Conservation (phyloP, 164 flowering plant species). For the Stephania cephalantha region DNA sequence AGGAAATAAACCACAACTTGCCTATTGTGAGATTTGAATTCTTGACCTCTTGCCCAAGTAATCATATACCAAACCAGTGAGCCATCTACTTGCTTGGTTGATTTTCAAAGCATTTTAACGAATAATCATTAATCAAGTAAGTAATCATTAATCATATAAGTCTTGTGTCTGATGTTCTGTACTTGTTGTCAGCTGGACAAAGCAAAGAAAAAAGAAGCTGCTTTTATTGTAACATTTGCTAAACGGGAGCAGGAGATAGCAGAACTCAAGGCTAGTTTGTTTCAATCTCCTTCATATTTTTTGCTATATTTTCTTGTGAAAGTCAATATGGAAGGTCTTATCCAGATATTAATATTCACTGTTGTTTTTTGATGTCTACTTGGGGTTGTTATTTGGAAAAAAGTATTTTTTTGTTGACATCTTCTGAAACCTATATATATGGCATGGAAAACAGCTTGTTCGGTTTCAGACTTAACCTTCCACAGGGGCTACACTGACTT, state of each 20-base stretch:
- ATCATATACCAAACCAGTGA: too few species aligned
- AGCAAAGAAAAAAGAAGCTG: slow-evolving; percentile 98
- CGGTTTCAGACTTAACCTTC: background rate
- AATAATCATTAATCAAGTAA: background rate
- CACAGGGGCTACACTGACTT: background rate
- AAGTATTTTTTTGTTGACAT: background rate
- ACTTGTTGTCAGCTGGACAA: slow-evolving; percentile 62
- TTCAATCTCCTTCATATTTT: background rate
- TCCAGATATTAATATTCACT: background rate
- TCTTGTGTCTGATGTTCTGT: slow-evolving; percentile 6
- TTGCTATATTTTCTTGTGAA: background rate
- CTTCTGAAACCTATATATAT: background rate
- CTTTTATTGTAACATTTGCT: slow-evolving; percentile 92
- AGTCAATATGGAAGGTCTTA: background rate
- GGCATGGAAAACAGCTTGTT: background rate
- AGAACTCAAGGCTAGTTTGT: slow-evolving; percentile 61
- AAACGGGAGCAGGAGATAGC: slow-evolving; percentile 97
- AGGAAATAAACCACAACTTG: too few species aligned
- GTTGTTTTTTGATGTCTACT: background rate
- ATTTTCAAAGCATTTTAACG: background rate
- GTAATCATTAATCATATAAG: background rate
- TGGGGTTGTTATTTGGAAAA: background rate
- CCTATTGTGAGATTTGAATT: too few species aligned
- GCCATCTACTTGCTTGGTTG: background rate
- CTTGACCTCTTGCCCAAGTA: too few species aligned